Conservation (phyloP, 2,329 filamentous ascomycete genomes). For the Rasamsonia emersonii region DNA sequence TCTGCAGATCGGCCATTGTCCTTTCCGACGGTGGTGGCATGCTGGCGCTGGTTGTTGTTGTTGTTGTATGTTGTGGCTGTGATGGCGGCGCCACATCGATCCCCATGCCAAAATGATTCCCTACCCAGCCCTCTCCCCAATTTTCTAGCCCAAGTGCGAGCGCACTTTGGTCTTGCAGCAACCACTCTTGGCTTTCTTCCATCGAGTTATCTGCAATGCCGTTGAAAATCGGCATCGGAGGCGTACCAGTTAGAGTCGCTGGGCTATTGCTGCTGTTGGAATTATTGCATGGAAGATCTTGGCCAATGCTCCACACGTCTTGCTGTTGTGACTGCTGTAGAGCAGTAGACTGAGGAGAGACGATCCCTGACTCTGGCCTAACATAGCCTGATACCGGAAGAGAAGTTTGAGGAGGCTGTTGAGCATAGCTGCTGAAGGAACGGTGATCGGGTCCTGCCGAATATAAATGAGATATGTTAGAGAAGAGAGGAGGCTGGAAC, state of each 20-base stretch:
- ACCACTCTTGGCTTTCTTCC: constrained; percentile 57
- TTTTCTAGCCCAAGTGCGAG: constrained; percentile 55
- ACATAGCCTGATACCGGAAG: too few relatives aligned
- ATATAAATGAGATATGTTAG: too few relatives aligned
- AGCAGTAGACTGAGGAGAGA: constrained; percentile 12
- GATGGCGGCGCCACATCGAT: constrained; percentile 9
- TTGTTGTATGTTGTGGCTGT: constrained; percentile 2
- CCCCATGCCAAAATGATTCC: constrained; percentile 11
- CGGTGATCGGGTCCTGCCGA: too few relatives aligned
- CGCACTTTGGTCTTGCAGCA: constrained; percentile 53
- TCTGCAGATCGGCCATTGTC: too few relatives aligned
- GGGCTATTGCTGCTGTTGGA: constrained; percentile 16
- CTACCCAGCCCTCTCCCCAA: constrained; percentile 38
- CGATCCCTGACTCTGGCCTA: constrained; percentile 16
- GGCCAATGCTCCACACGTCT: constrained; percentile 26
- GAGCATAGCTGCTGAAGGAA: constrained; percentile 12
- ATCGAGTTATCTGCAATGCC: constrained; percentile 50
- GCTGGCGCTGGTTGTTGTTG: background rate
- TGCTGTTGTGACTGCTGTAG: constrained; percentile 20
- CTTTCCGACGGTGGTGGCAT: too few relatives aligned
- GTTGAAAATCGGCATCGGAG: constrained; percentile 47
- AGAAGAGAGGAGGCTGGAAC: too few relatives aligned
- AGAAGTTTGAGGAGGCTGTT: constrained; percentile 23
- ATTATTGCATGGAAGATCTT: constrained; percentile 13
- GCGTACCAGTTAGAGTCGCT: constrained; percentile 33